Evolutionary conservation across 495 filamentous ascomycete genomes (phyloP), one percentile per base, ranked within the genome.

Genomic region (Entonaema liquescens): DNA sequence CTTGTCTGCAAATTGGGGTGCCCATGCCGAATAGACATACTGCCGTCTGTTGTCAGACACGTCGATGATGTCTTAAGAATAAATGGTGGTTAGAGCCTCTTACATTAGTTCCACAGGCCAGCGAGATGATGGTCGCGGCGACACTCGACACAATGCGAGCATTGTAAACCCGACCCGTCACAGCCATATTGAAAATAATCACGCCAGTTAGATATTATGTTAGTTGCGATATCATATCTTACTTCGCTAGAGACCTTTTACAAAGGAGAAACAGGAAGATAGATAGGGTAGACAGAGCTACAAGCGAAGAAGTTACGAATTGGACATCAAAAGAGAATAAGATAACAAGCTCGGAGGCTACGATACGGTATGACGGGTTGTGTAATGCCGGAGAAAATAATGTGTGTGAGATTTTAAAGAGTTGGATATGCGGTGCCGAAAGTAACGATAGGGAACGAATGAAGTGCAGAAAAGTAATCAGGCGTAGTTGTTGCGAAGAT

Each of bases 1-100:
- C 64, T 85, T 87, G 65, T 94, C 89, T 25, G 94, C 94, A 73
- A 98, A 97, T 78, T 97, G 93, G 15, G 95, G 95, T 28, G 91
- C 95, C 93, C 96, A 99, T 81, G 95, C 96, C 60, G 94, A 97
- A 76, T 98, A 99, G 70, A 94, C 96, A 88, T 99, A 99, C 94
- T 97, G 72, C 57, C 15, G 35, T 25, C 25, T 19, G 23, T 7
- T 33, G 33, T 65, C 65, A 59, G 49, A 66, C 5, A 59, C 38
- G 59, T 59, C 58, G 4, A 44, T 13, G 50, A 66, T 31, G 35
- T 58, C 25, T 44, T 36, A 60, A 29, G 5, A n/a, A 29, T 12
- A 26, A n/a, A 17, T 35, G 19, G 23, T 36, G 44, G 9, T 31
- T 8, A 44, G 23, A 42, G 19, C 58, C 12, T 70, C 90, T 76